Base-by-base conservation (phyloP, 495 filamentous ascomycete genomes). In the Penicillium parvum region DNA sequence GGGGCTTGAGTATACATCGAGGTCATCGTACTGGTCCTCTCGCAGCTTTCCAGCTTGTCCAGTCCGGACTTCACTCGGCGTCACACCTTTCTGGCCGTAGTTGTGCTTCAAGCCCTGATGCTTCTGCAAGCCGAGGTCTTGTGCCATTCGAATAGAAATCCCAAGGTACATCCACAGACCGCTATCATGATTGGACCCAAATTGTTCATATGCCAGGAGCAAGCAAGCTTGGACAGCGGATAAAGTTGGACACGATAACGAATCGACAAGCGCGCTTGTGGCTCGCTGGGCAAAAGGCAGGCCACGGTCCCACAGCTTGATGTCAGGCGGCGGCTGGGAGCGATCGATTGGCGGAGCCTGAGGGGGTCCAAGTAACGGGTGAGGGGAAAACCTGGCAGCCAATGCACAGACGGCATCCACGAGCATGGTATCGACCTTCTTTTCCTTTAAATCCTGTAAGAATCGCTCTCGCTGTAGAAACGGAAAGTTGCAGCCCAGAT, bases 121-220 rank as follows among this genome's bases (percentile, higher is more conserved):
- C 35, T 87, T 90, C 47, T 88, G 85, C 51, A 94, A 72, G 3
- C 88, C 88, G 4, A 94, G 72, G 57, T 94, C 88, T 40, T 90
- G 78, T 0, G 85, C 85, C 85, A 94, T 89, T 18, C 88, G 77
- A 49, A 94, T 91, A 0, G 86, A 82, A 43, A 87, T 81, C 1
- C 88, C 88, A 11, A 91, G 66, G 50, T 90, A 90, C 86, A 90
- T 91, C 88, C 87, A 94, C 12, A 94, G 66, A 2, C 86, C 86
- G 60, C 87, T 91, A 55, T 91, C 88, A 47, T 85, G 84, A 50
- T 88, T 87, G 15, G 84, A 82, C 9, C 88, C 88, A 45, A 94
- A 94, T 29, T 86, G 82, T 47, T 90, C 84, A 60, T 94, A 94
- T 0, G 87, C 87, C 60, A 94, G 75, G 30, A 94, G 62, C 20